These are phyloP conservation scores for Ascochyta rabiei DNA, from an alignment of 2,329 filamentous ascomycete genomes.

Conservation along the genomic window DNA sequence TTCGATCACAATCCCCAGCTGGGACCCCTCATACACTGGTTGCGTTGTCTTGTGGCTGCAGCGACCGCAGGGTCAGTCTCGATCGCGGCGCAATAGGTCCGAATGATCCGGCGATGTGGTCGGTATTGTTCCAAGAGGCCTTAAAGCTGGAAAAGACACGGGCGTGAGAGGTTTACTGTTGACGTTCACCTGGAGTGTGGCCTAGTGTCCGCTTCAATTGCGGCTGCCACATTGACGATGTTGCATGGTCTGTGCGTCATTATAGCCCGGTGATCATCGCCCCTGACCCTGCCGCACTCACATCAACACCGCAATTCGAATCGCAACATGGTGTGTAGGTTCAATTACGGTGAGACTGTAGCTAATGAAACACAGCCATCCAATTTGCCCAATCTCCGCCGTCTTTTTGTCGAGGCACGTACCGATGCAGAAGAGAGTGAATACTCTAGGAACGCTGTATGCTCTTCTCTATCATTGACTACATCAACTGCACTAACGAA, in stretches of 20 bases:
- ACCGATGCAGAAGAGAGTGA: conserved; percentile 93
- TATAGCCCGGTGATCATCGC: conserved; percentile 17
- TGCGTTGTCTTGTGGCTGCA: conserved; percentile 13
- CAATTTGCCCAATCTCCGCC: conserved; percentile 89
- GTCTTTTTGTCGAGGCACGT: conserved; percentile 92
- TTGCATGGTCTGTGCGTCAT: conserved; percentile 30
- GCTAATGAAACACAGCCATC: conserved; percentile 58
- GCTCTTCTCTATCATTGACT: conserved; percentile 38
- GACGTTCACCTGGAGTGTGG: conserved; percentile 21
- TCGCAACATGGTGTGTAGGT: conserved; percentile 25
- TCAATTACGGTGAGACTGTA: background rate
- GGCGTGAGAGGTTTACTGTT: conserved; percentile 18
- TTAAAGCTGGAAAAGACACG: background rate
- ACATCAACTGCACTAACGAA: conserved; percentile 1
- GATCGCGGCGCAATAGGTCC: conserved; percentile 6
- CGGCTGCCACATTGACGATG: conserved; percentile 36
- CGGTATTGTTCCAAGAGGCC: background rate
- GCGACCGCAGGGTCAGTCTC: conserved; percentile 1
- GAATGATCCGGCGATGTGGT: background rate
- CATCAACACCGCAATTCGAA: conserved; percentile 7
- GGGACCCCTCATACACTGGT: conserved; percentile 44
- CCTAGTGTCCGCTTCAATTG: conserved; percentile 26
- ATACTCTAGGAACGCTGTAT: conserved; percentile 89
- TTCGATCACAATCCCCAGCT: conserved; percentile 37
- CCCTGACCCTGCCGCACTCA: background rate